phyloP scores from a whole-genome alignment of 169 alveolate genomes.

The Eimeria brunetti region DNA sequence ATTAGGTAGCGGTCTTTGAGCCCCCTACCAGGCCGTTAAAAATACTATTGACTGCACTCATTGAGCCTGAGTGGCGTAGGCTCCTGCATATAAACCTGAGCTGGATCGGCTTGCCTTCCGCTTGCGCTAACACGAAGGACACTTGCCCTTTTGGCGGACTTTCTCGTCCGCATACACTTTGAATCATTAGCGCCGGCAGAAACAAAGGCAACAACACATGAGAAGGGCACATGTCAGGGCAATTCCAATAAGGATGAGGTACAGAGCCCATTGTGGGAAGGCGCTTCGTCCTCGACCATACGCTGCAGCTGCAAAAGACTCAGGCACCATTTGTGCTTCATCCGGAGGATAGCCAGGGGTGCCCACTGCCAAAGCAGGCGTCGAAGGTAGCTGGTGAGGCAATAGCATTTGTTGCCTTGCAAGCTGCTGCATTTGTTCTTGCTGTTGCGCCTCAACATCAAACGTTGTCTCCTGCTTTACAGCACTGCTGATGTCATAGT shows the following conservation, averaged over 20 bases:
- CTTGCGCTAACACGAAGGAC: not conserved
- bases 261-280: slow-evolving; percentile 55
- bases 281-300: slow-evolving; percentile 49
- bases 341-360: slow-evolving; percentile 20
- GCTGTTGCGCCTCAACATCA: slow-evolving; percentile 66
- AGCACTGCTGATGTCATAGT: slow-evolving; percentile 51
- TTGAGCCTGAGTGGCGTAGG: not conserved
- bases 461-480: slow-evolving; percentile 67
- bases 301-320: slow-evolving; percentile 67
- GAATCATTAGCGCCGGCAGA: slow-evolving; percentile 39
- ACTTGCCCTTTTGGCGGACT: not conserved
- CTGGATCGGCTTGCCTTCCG: not conserved
- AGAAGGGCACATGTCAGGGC: slow-evolving; percentile 29
- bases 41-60: not conserved
- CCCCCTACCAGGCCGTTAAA: not conserved
- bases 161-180: not conserved
- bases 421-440: slow-evolving; percentile 54
- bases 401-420: slow-evolving; percentile 57
- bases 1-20: not conserved
- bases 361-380: slow-evolving; percentile 9
- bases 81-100: not conserved
- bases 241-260: slow-evolving; percentile 35
- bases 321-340: slow-evolving; percentile 13
- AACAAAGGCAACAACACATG: slow-evolving; percentile 26
- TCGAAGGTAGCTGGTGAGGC: slow-evolving; percentile 9